These are phyloP conservation scores for Nymphaea thermarum DNA, from an alignment of 164 flowering plant genomes.

Conservation along the genomic window DNA sequence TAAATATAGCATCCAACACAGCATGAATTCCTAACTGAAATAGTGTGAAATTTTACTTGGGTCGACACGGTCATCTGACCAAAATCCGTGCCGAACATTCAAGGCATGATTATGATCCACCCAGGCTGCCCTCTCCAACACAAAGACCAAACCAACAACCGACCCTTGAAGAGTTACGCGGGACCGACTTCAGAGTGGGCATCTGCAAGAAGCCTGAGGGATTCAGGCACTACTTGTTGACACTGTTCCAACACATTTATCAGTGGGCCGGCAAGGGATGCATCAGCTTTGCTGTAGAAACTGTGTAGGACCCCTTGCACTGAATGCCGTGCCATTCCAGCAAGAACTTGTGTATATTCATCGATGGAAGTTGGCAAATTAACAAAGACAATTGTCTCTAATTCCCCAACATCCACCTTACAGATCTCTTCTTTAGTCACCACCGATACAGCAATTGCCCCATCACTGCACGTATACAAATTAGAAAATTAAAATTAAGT, in stretches of 20 bases:
- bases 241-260: conserved; percentile 28
- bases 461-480: conserved; percentile 9
- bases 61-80: no score
- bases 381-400: conserved; percentile 19
- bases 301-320: conserved; percentile 23
- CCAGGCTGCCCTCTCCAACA: no score
- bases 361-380: conserved; percentile 15
- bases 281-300: conserved; percentile 18
- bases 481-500: not conserved
- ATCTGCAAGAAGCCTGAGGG: conserved; percentile 12
- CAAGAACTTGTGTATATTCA: conserved; percentile 23
- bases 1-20: no score
- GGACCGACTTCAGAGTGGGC: conserved; percentile 1
- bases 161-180: no score
- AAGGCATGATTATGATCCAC: no score
- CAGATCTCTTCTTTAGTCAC: conserved; percentile 14
- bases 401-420: conserved; percentile 14
- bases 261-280: conserved; percentile 21
- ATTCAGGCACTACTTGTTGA: conserved; percentile 29
- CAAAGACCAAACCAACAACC: no score
- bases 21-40: no score
- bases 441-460: conserved; percentile 11
- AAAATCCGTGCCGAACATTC: no score
- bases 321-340: conserved; percentile 29
- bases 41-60: no score